Evolutionary conservation across 495 filamentous ascomycete species (phyloP), one percentile per base, ranked within the genome.

Genomic region (Penicillium chermesinum): DNA sequence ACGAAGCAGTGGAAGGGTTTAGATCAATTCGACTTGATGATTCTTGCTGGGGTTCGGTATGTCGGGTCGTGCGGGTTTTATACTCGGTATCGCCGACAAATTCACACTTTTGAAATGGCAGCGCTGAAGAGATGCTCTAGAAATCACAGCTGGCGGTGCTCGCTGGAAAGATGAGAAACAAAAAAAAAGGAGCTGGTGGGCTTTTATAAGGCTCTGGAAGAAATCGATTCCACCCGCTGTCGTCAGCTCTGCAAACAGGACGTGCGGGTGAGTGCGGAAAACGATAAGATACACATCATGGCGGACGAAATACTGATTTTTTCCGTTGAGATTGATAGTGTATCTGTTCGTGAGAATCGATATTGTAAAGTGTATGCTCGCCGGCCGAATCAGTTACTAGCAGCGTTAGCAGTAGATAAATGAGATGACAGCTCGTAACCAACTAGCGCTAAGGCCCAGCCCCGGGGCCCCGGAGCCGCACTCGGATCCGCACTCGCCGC

Each of bases 351-450:
- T 19, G 37, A 16, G 16, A 39, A 19, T 39, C 18, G 25, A 30
- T 30, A 30, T 30, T 30, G 25, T 10, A 5, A n/a, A n/a, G n/a
- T n/a, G n/a, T n/a, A n/a, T n/a, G n/a, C n/a, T n/a, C n/a, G n/a
- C n/a, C n/a, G n/a, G n/a, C n/a, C n/a, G n/a, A n/a, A n/a, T n/a
- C n/a, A n/a, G n/a, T n/a, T n/a, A n/a, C n/a, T n/a, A n/a, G n/a
- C n/a, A n/a, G n/a, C n/a, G n/a, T n/a, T n/a, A n/a, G n/a, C n/a
- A n/a, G n/a, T n/a, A n/a, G n/a, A n/a, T n/a, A n/a, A n/a, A n/a
- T n/a, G n/a, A n/a, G n/a, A n/a, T n/a, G n/a, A n/a, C n/a, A 49
- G 52, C 58, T 82, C 79, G 12, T 78, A 75, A 10, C 70, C 75
- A 22, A 81, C 30, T 33, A 80, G n/a, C n/a, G n/a, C n/a, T n/a